Evolutionary conservation across 1,284 basidiomycete species (phyloP), one percentile per base, ranked within the genome.

Genomic region (Mycena sp.): DNA sequence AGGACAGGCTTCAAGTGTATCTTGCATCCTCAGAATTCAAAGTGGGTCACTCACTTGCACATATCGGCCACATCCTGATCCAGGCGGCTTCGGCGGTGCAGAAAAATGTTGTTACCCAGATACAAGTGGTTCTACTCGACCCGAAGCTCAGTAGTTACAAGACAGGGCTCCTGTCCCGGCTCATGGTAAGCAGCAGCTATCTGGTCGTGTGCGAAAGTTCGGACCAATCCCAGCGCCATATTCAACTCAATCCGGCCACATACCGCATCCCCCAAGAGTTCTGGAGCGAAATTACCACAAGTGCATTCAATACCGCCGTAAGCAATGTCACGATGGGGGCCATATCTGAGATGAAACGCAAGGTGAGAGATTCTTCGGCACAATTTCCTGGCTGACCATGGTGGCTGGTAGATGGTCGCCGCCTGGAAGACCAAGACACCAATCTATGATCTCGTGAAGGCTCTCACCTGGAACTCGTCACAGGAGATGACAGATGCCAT

Each of bases 181-280:
- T 44, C 25, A 9, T 44, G n/a, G 43, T 44, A 23, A 7, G 32
- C 14, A 14, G 14, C 32, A 14, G 32, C 14, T 7, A 7, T 14
- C 14, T 35, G 7, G 7, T 7, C 9, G n/a, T n/a, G n/a, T n/a
- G n/a, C n/a, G n/a, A n/a, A 35, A 14, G 9, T 9, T 35, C 9
- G 7, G 7, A 14, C 32, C 32, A 7, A 9, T 35, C 9, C 7
- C 28, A 54, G 52, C 40, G 29, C 11, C 52, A 54, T 32, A 30
- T 54, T 28, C 38, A 28, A 16, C 28, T 54, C 4, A 54, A 54
- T 25, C 52, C 52, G 4, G 40, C 26, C 1, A 17, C 19, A 6
- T 54, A 54, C 52, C 40, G 28, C 26, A 54, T 54, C 23, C 52
- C 52, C 14, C 28, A 3, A 23, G 40, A 54, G 26, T 32, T 43